These are phyloP conservation scores for Helianthus tuberosus DNA, from an alignment of 129 eudicot genomes.

Conservation along the genomic window DNA sequence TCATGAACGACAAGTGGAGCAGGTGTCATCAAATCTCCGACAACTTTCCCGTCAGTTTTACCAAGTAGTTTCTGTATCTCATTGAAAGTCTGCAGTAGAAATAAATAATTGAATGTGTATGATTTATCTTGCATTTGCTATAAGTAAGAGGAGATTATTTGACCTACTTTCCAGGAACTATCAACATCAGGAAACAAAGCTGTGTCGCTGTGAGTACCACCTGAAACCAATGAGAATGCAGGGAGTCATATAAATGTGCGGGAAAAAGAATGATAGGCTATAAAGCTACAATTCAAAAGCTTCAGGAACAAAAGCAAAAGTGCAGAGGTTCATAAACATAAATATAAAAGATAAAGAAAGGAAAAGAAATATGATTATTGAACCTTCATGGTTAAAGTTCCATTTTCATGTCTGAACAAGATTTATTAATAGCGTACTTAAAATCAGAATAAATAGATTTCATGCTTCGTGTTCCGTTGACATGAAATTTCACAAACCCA, in stretches of 20 bases:
- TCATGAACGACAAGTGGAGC: slow-evolving; percentile 78
- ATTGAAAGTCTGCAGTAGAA: slow-evolving; percentile 68
- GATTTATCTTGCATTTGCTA: neutral
- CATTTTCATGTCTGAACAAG: slow-evolving; percentile 8
- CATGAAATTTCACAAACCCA: slow-evolving; percentile 11
- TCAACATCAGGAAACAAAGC: slow-evolving; percentile 84
- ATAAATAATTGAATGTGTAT: neutral
- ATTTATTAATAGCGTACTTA: neutral
- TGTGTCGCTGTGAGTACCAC: slow-evolving; percentile 69
- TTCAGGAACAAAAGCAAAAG: neutral
- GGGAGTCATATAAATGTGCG: neutral
- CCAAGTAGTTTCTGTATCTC: slow-evolving; percentile 79
- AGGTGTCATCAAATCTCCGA: slow-evolving; percentile 86
- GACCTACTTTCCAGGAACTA: slow-evolving; percentile 88
- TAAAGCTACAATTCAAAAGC: slow-evolving; percentile 15
- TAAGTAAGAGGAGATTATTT: slow-evolving; percentile 6
- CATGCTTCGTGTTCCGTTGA: neutral
- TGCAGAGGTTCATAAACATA: neutral
- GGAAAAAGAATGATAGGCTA: neutral
- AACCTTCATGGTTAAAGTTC: slow-evolving; percentile 3
- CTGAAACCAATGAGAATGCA: slow-evolving; percentile 35
- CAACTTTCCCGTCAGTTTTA: slow-evolving; percentile 90
- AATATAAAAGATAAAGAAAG: neutral
- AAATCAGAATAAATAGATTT: neutral
- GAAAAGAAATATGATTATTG: neutral